Conservation (phyloP, 2,329 filamentous ascomycete genomes). For the Immersiporthe knoxdaviesiana region DNA sequence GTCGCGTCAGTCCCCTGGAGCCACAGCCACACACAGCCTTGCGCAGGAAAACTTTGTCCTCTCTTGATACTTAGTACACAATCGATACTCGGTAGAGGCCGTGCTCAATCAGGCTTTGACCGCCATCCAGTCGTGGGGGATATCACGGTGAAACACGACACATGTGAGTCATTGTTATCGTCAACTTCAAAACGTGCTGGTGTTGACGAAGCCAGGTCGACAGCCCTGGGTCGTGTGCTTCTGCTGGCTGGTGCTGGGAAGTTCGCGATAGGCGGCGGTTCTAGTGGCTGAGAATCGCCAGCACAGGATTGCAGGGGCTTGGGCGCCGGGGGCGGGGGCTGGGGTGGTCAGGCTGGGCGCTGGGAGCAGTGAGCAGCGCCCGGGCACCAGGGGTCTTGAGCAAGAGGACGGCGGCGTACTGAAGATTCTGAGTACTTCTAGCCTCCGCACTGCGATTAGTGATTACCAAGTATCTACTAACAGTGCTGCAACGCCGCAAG, state of each 20-base stretch:
- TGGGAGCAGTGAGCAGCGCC: too few relatives aligned
- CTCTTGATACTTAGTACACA: neutral
- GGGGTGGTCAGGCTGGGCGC: neutral
- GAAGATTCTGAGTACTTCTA: neutral
- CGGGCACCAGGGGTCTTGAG: too few relatives aligned
- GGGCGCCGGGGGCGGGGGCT: neutral
- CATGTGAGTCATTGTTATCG: conserved; percentile 1
- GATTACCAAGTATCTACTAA: neutral
- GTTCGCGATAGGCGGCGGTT: neutral
- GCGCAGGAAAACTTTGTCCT: neutral
- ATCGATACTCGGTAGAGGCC: neutral
- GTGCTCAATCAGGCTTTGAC: neutral
- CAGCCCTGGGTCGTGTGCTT: neutral
- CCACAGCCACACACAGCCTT: neutral
- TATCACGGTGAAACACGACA: neutral
- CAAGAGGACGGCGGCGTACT: neutral
- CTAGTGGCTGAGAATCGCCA: neutral
- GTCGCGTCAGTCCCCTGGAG: neutral
- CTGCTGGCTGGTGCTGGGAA: conserved; percentile 1
- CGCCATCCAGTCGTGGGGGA: neutral
- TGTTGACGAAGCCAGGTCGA: neutral
- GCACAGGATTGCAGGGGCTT: neutral
- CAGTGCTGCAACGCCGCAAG: neutral
- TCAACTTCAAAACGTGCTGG: neutral
- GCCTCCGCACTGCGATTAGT: neutral